These are phyloP conservation scores for Parietaria judaica DNA, from an alignment of 306 rosid genomes.

Conservation along the genomic window DNA sequence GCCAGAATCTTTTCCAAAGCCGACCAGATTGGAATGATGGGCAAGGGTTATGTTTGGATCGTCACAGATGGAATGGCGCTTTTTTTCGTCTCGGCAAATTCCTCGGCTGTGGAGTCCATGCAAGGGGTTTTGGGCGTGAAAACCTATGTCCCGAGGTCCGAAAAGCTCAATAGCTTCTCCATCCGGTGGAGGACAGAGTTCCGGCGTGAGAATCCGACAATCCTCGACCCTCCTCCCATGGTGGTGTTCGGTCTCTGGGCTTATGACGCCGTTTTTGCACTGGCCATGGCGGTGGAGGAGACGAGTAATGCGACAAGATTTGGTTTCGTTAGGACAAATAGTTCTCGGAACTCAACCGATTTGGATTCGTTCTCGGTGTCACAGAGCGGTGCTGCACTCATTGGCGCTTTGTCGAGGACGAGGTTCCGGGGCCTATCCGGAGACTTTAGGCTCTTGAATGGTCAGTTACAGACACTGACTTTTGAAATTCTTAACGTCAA, in stretches of 20 bases:
- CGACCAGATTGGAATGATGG: slow-evolving; percentile 43
- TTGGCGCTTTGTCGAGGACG: slow-evolving; percentile 7
- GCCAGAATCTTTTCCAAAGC: slow-evolving; percentile 28
- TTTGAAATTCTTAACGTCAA: slow-evolving; percentile 32
- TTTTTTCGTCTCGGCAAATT: slow-evolving; percentile 8
- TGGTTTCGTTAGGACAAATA: background rate
- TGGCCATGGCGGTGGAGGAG: slow-evolving; percentile 45
- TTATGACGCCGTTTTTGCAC: slow-evolving; percentile 43
- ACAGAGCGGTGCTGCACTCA: slow-evolving; percentile 14
- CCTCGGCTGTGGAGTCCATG: slow-evolving; percentile 27
- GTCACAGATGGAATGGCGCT: slow-evolving; percentile 25
- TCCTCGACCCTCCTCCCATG: slow-evolving; percentile 10
- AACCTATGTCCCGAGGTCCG: slow-evolving; percentile 26
- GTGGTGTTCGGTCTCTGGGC: slow-evolving; percentile 36
- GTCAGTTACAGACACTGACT: slow-evolving; percentile 24
- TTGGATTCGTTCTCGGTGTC: slow-evolving; percentile 13
- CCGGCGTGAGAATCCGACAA: slow-evolving; percentile 20
- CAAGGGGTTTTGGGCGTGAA: slow-evolving; percentile 45
- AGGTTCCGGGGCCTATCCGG: slow-evolving; percentile 40
- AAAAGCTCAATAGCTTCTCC: slow-evolving; percentile 15
- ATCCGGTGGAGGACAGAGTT: slow-evolving; percentile 34
- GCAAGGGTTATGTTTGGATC: slow-evolving; percentile 42
- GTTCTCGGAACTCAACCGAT: slow-evolving; percentile 12
- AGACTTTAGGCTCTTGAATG: slow-evolving; percentile 24
- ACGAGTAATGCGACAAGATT: background rate